These are phyloP conservation scores for Colletotrichum filicis DNA, from an alignment of 2,329 filamentous ascomycete species.

Conservation along the genomic window DNA sequence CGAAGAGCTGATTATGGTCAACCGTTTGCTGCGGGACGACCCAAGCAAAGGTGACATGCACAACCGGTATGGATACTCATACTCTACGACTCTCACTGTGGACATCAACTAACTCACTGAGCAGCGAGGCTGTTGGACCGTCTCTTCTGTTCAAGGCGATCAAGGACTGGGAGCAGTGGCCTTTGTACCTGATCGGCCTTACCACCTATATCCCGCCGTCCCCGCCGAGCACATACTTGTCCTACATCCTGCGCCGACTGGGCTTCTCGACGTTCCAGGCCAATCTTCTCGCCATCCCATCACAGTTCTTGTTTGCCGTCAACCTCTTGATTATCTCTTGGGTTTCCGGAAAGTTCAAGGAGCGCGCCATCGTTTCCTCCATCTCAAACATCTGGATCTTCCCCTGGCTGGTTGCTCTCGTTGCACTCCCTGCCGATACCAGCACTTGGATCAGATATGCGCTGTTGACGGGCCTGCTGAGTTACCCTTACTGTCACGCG, in stretches of 20 bases:
- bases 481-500: constrained; percentile 61
- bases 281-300: constrained; percentile 58
- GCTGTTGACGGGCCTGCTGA: constrained; percentile 50
- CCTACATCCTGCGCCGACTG: constrained; percentile 54
- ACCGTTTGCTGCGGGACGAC: constrained; percentile 69
- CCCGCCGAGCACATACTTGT: constrained; percentile 56
- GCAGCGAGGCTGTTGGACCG: constrained; percentile 54
- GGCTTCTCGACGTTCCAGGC: constrained; percentile 58
- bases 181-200: constrained; percentile 63
- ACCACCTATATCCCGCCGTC: constrained; percentile 55
- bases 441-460: constrained; percentile 56
- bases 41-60: constrained; percentile 71
- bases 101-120: neutral
- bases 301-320: constrained; percentile 56
- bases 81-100: rapidly evolving
- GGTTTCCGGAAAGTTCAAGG: constrained; percentile 54
- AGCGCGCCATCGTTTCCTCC: constrained; percentile 57
- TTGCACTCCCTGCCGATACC: constrained; percentile 48
- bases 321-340: constrained; percentile 59
- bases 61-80: constrained; percentile 52
- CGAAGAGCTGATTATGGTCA: constrained; percentile 72
- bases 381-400: constrained; percentile 62
- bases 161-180: constrained; percentile 71
- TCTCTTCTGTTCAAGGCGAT: constrained; percentile 61
- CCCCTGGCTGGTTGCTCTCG: constrained; percentile 57